phyloP scores from a whole-genome alignment of 257 asterid genomes.

The Scutellaria barbata region DNA sequence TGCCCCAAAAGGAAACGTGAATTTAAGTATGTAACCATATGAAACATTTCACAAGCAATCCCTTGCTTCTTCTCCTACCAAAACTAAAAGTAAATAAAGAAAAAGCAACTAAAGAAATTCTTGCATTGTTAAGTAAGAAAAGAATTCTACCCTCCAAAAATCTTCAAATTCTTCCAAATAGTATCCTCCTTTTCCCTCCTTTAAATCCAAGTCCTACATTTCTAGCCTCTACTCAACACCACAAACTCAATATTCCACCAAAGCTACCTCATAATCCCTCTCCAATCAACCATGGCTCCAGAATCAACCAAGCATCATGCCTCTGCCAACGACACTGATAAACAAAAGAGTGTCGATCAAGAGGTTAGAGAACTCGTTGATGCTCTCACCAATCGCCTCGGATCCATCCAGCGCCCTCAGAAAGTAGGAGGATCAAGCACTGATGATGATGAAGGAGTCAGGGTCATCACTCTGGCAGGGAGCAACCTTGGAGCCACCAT shows the following conservation, averaged over 20 bases:
- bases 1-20: too few relatives aligned
- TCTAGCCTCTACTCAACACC: constrained; percentile 5
- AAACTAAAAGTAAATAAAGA: constrained; percentile 18
- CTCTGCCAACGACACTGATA: constrained; percentile 39
- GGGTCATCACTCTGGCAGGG: constrained; percentile 83
- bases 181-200: constrained; percentile 7
- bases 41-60: constrained; percentile 49
- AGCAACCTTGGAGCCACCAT: constrained; percentile 86
- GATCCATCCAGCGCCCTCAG: constrained; percentile 49
- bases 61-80: constrained; percentile 42
- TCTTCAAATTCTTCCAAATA: constrained; percentile 31
- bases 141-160: constrained; percentile 28
- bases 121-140: constrained; percentile 48
- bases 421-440: constrained; percentile 45
- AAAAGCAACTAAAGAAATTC: constrained; percentile 37
- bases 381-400: constrained; percentile 58
- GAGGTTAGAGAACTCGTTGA: constrained; percentile 70
- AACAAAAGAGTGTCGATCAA: constrained; percentile 51
- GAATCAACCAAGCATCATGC: constrained; percentile 42
- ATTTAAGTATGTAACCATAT: background rate
- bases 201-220: constrained; percentile 35
- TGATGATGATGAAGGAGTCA: constrained; percentile 57
- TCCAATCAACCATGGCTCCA: constrained; percentile 43
- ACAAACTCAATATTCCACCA: background rate
- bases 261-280: background rate